Evolutionary conservation across 306 rosid genomes (phyloP).

Genomic region (Potentilla sterilis): DNA sequence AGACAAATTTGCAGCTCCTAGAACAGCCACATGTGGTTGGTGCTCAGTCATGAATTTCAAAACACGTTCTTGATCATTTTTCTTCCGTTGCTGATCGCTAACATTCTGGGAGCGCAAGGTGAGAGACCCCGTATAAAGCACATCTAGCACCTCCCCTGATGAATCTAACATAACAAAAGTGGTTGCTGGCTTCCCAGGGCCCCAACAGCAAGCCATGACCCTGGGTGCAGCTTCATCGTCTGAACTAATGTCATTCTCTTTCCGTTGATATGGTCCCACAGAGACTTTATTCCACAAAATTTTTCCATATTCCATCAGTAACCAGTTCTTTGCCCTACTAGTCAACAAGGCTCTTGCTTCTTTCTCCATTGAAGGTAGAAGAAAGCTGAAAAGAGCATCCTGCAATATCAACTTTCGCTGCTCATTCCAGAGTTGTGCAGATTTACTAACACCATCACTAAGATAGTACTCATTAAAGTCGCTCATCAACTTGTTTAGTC

Average conservation of each 20-base stretch:
- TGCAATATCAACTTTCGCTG: constrained; percentile 87
- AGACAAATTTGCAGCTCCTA: constrained; percentile 92
- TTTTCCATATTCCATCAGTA: constrained; percentile 82
- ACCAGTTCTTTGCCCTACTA: constrained; percentile 78
- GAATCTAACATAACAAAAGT: constrained; percentile 97
- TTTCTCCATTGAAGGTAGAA: constrained; percentile 92
- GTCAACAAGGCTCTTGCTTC: constrained; percentile 79
- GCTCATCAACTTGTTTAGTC: constrained; percentile 62
- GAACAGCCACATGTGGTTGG: constrained; percentile 95
- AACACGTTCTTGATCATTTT: constrained; percentile 88
- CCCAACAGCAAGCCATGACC: constrained; percentile 99
- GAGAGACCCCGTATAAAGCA: constrained; percentile 85
- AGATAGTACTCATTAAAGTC: constrained; percentile 89
- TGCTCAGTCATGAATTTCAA: constrained; percentile 98
- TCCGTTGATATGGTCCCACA: constrained; percentile 88
- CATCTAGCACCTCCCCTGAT: constrained; percentile 90
- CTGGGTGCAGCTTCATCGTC: constrained; percentile 95
- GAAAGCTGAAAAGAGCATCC: constrained; percentile 79
- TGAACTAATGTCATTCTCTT: constrained; percentile 74
- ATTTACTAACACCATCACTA: constrained; percentile 95
- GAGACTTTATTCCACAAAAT: constrained; percentile 87
- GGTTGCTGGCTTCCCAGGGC: constrained; percentile 95
- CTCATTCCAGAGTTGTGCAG: constrained; percentile 98
- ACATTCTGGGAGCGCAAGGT: constrained; percentile 78
- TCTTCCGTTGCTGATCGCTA: constrained; percentile 85